Evolutionary conservation across 2,329 filamentous ascomycete species (phyloP), one percentile per base, ranked within the genome.

Genomic region (Hypoxylon rubiginosum): DNA sequence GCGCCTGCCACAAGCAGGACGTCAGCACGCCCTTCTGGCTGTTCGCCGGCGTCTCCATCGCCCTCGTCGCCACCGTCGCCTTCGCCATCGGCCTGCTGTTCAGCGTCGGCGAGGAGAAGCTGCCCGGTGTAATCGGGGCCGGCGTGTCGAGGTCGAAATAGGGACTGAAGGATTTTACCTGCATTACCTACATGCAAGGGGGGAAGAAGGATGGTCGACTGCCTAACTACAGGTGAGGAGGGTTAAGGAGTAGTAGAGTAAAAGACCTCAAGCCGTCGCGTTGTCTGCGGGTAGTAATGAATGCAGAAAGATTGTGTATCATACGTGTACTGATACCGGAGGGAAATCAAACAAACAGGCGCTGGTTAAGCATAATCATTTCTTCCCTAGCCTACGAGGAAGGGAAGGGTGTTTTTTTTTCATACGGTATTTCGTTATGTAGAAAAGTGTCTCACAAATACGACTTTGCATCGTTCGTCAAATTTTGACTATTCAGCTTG

Each of bases 61-160:
- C 89, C 39, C 83, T 97, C 67, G 81, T 96, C 1, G 86, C 88
- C 50, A 80, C 92, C 39, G 81, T 97, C 28, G 85, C 84, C 39
- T 90, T 91, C 77, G 89, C 88, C 10, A 90, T 98, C 72, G 89
- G 90, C 5, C 83, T 97, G 84, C 79, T 99, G 58, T 96, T 91
- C 79, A 90, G 84, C 68, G 92, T 98, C 74, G 96, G 95, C 34
- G 88, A 92, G 78, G 90, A 97, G 82, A 91, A 94, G 80, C 84
- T 98, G 69, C 96, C 96, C 0, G 94, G 94, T 73, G 95, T 99
- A 8, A 94, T 99, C 79, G 93, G 94, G n/a, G 96, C 96, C 51
- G 96, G 96, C 69, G 95, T 99, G 39, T 92, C 91, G 70, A 88
- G 76, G 58, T 70, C 90, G 34, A 93, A 90, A 79, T 88, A 82